Evolutionary conservation across 129 eudicot genomes (phyloP), one percentile per base, ranked within the genome.

Genomic region (Arctium lappa): DNA sequence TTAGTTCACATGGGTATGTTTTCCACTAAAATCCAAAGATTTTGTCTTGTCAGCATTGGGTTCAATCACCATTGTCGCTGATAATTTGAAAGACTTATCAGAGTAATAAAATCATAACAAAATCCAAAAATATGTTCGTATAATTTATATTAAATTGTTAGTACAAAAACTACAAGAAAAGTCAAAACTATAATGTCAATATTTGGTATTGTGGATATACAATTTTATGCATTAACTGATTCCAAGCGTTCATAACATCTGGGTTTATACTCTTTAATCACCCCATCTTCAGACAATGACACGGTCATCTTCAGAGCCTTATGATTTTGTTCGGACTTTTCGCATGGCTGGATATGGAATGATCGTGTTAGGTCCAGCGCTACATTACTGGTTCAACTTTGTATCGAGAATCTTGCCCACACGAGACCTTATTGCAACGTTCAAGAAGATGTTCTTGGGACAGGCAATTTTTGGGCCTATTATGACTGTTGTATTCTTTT

Each of bases 311-410:
- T 82, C 86, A 72, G 94, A 86, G 75, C n/a, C 90, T 44, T 95
- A 91, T 82, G 99, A 95, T 84, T 31, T 74, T 53, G 56, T 87
- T 50, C 80, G 98, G 79, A 93, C 95, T 40, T 10, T 86, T 82
- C 93, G 98, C 13, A 91, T 95, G 99, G 95, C 90, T 77, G 98
- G 98, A 65, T 95, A 90, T 31, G 99, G 99, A 22, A 27, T 91
- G 92, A 33, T 95, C 69, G 48, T 93, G 30, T 68, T 93, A 75
- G 99, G 98, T 29, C 97, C 99, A 40, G 62, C 94, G 3, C 36
- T 91, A 79, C 98, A 93, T 91, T 89, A 16, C 44, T 95, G 97
- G 99, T 95, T 93, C 92, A 95, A 93, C 74, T 88, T 91, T 29
- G 82, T 91, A 78, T 89, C 97, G 6, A 89, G 79, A 70, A 22